Evolutionary conservation across 108 stramenopile genomes (phyloP).

Genomic region (Cyclotella cryptica): DNA sequence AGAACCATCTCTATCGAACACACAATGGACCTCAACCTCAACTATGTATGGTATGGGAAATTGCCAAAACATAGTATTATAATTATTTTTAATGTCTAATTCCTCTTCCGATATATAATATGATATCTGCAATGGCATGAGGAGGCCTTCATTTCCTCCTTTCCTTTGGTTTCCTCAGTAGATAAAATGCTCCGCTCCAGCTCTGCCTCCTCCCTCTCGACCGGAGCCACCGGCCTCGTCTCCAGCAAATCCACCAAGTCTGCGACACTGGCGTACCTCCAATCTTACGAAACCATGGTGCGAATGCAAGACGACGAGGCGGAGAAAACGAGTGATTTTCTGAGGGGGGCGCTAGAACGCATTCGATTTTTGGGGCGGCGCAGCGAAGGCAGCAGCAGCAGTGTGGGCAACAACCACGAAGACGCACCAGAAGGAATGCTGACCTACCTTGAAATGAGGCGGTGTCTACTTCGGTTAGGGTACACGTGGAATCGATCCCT

Average conservation of each 20-base stretch:
- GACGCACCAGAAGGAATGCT: conserved; percentile 34
- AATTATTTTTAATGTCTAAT: too few species aligned
- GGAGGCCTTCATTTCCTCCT: too few species aligned
- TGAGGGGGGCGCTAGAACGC: conserved; percentile 53
- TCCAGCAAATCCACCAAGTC: background rate
- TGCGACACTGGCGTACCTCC: conserved; percentile 33
- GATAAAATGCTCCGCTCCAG: too few species aligned
- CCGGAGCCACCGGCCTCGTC: background rate
- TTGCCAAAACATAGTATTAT: too few species aligned
- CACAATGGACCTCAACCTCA: too few species aligned
- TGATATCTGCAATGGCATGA: too few species aligned
- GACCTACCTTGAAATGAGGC: conserved; percentile 49
- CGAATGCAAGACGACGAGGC: conserved; percentile 70
- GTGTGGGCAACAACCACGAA: background rate
- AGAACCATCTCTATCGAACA: too few species aligned
- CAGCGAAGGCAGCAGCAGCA: conserved; percentile 29
- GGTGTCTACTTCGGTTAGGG: conserved; percentile 35
- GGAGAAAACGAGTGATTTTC: conserved; percentile 49
- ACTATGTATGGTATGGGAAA: too few species aligned
- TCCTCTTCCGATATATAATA: too few species aligned
- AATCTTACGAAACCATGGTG: conserved; percentile 75
- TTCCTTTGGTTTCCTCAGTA: too few species aligned
- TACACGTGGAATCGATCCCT: conserved; percentile 27
- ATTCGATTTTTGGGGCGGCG: conserved; percentile 40
- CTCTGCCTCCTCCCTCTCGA: background rate